Evolutionary conservation across 208 protist genomes (phyloP), one percentile per base, ranked within the genome.

Genomic region (Trypanosoma caninum): DNA sequence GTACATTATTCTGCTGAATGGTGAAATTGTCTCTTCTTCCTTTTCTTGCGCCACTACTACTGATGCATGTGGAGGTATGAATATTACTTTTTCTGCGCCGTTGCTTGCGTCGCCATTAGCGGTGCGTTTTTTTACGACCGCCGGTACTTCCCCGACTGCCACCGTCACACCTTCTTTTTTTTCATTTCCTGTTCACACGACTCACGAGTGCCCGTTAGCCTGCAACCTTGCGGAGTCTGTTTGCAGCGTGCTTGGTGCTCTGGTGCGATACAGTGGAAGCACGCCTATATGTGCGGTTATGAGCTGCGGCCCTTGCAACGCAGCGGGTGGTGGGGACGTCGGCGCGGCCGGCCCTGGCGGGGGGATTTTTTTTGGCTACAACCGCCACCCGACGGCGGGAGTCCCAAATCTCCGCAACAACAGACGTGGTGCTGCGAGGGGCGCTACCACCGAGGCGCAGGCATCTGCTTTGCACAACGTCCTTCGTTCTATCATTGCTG

Each of bases 251-350:
- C 54, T 35, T 35, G 51, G 51, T 23, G 35, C 61, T 0, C 38
- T 67, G 25, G 38, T 27, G 28, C 48, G 27, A 7, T 67, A 51
- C 27, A 42, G 61, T 14, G 61, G 61, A 11, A 52, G n/a, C 16
- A 14, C 23, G 2, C 61, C 61, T 9, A 67, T 67, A 9, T 67
- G 61, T 22, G 61, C 61, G 18, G 40, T 67, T 28, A 27, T 67
- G 3, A 52, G 59, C 6, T 59, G 30, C 28, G 33, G 16, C 9
- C 5, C 60, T 8, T 14, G 11, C 22, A 34, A 16, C 9, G 13
- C 23, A n/a, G 23, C 11, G 20, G 37, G 25, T 5, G 20, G 14
- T 10, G 23, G 9, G 10, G 53, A 16, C 6, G 13, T 16, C 9
- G 34, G 2, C 7, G 46, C 46, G 14, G 16, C 20, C 14, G 46